Evolutionary conservation across 1,284 basidiomycete genomes (phyloP), one percentile per base, ranked within the genome.

Genomic region (Trametes pubescens): DNA sequence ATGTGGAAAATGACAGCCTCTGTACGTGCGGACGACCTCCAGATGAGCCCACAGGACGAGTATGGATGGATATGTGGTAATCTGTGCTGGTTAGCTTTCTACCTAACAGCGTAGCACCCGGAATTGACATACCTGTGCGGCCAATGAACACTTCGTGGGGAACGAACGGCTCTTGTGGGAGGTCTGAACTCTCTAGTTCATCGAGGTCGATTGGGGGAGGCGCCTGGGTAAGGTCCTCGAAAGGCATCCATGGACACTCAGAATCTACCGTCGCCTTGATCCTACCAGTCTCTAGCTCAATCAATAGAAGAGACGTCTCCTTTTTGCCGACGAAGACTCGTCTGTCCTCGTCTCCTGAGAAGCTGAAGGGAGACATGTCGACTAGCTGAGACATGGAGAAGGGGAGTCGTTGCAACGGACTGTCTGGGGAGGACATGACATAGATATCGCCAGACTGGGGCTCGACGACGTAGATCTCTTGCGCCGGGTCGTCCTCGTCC

Each of bases 381-480:
- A 96, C 94, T 38, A 97, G 84, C 75, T 97, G 91, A 0, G 92
- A 81, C 85, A 97, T 90, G 34, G 92, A 88, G 66, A 95, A 86
- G 0, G 94, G 93, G 62, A 97, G 88, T 47, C 92, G 91, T 71
- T 95, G 90, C 51, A 93, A 81, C 0, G 91, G 85, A 51, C 84
- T 84, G 18, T 82, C 81, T 0, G 87, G 84, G 0, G 86, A 84
- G 4, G 87, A 79, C 76, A 93, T 86, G 57, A 96, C 85, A 77
- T 94, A 97, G 71, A 97, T 93, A 72, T 94, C 90, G 8, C 95
- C 95, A 0, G 90, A 88, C 79, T 95, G 92, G 0, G 95, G 95
- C 74, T 97, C 95, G 58, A 97, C 92, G 62, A 96, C 88, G 78
- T 96, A 97, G 54, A 92, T 83, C 73, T 96, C 94, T 61, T 87